phyloP scores from a whole-genome alignment of 257 asterid species.

The Oldenlandia corymbosa region DNA sequence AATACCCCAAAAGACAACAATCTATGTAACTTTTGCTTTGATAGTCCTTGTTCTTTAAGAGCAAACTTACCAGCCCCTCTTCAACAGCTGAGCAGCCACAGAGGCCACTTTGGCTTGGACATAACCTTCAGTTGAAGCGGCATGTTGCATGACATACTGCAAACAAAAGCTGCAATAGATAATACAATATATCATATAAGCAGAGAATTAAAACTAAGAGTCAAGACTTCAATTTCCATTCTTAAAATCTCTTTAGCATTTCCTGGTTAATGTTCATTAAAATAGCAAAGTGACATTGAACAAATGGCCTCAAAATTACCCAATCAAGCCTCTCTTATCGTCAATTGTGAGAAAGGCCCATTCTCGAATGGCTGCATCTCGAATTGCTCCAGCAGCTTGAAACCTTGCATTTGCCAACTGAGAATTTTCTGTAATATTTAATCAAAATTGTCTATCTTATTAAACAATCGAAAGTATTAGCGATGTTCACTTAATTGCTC shows the following conservation, averaged over 20 bases:
- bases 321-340: conserved; percentile 66
- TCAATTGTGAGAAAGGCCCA: conserved; percentile 69
- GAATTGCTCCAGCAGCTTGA: conserved; percentile 95
- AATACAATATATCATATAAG: conserved; percentile 8
- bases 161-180: conserved; percentile 74
- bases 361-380: conserved; percentile 89
- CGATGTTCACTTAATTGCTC: neutral
- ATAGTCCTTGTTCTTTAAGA: too few species aligned
- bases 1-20: too few species aligned
- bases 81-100: conserved; percentile 87
- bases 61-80: conserved; percentile 88
- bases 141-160: conserved; percentile 65
- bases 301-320: conserved; percentile 35
- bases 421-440: conserved; percentile 71
- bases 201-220: conserved; percentile 6
- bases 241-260: too few species aligned
- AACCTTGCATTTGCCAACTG: conserved; percentile 79
- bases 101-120: conserved; percentile 79
- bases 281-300: too few species aligned
- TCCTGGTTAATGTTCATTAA: too few species aligned
- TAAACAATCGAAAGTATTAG: neutral
- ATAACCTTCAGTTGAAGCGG: conserved; percentile 72
- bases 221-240: too few species aligned
- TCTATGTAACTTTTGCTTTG: too few species aligned
- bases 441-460: conserved; percentile 1